Percentiles rank a stretch among this genome's conserved stretches.
Conservation (phyloP, 345 rosid species). For the Nasturtium officinale region DNA sequence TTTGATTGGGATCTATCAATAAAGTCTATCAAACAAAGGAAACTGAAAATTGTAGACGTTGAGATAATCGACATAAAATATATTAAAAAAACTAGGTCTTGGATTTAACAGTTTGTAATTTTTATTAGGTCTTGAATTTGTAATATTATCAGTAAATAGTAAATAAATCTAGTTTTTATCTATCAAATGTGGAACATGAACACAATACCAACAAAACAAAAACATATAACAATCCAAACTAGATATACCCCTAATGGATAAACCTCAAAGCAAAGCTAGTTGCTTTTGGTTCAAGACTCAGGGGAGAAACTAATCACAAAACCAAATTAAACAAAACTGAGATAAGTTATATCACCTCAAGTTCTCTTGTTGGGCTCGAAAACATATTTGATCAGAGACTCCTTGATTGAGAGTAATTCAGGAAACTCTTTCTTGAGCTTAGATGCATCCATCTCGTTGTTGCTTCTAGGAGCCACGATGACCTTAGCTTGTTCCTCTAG, state of each 20-base stretch:
- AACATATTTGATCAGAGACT: slow-evolving; percentile 53
- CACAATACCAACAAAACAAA: slow-evolving; percentile 29
- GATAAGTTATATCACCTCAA: slow-evolving; percentile 30
- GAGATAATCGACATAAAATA: not conserved
- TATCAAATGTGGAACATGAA: slow-evolving; percentile 18
- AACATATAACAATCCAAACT: slow-evolving; percentile 34
- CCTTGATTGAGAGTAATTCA: slow-evolving; percentile 52
- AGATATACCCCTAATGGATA: slow-evolving; percentile 14
- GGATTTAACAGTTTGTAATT: not conserved
- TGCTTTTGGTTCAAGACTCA: slow-evolving; percentile 17
- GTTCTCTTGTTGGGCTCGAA: slow-evolving; percentile 52
- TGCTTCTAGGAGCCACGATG: slow-evolving; percentile 56
- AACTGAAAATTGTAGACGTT: slow-evolving; percentile 1
- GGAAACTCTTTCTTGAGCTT: slow-evolving; percentile 59
- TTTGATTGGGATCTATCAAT: too few species aligned
- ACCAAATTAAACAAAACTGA: slow-evolving; percentile 19
- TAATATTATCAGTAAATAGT: slow-evolving; percentile 11
- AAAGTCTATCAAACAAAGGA: too few species aligned
- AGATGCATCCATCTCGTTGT: slow-evolving; percentile 56
- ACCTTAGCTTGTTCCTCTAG: slow-evolving; percentile 59
- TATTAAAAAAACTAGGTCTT: not conserved
- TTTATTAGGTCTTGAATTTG: slow-evolving; percentile 5
- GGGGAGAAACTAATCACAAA: slow-evolving; percentile 35
- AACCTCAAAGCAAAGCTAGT: slow-evolving; percentile 29
- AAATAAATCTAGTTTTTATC: slow-evolving; percentile 7